Conservation (phyloP, 2,329 filamentous ascomycete genomes). For the Aureobasidium lini region DNA sequence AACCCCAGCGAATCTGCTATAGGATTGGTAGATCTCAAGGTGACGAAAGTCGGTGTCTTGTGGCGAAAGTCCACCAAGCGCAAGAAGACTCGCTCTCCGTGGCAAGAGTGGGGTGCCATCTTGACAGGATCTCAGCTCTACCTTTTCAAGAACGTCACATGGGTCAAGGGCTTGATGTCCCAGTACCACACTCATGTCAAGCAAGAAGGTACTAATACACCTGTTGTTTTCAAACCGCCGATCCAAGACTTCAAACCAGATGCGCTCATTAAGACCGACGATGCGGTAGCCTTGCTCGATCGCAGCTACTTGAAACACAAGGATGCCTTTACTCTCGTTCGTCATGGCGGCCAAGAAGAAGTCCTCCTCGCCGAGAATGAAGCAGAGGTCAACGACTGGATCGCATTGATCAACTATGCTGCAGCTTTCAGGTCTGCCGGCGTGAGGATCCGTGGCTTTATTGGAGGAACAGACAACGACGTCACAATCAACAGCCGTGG, state of each 20-base stretch:
- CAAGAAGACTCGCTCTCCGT: conserved; percentile 88
- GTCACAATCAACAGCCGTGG: conserved; percentile 60
- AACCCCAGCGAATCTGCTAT: conserved; percentile 83
- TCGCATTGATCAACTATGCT: conserved; percentile 92
- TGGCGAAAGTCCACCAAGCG: conserved; percentile 96
- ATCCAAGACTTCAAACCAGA: conserved; percentile 90
- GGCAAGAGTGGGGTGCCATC: conserved; percentile 98
- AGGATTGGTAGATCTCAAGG: conserved; percentile 92
- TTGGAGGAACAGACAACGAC: conserved; percentile 72
- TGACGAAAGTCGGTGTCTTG: conserved; percentile 88
- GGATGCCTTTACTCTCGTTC: conserved; percentile 84
- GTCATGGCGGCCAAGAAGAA: conserved; percentile 81
- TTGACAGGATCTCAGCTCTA: conserved; percentile 95
- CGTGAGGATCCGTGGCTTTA: conserved; percentile 79
- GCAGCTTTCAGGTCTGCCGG: conserved; percentile 89
- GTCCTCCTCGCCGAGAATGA: conserved; percentile 86
- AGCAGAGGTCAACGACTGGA: conserved; percentile 90
- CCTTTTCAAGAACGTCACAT: conserved; percentile 87
- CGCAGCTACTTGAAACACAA: conserved; percentile 90
- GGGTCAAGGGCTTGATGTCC: conserved; percentile 84
- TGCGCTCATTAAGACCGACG: conserved; percentile 84
- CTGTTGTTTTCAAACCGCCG: conserved; percentile 84
- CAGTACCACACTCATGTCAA: conserved; percentile 80
- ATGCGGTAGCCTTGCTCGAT: conserved; percentile 82
- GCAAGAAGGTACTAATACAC: conserved; percentile 64